phyloP scores from a whole-genome alignment of 78 protist species.

The Diacronema lutheri region DNA sequence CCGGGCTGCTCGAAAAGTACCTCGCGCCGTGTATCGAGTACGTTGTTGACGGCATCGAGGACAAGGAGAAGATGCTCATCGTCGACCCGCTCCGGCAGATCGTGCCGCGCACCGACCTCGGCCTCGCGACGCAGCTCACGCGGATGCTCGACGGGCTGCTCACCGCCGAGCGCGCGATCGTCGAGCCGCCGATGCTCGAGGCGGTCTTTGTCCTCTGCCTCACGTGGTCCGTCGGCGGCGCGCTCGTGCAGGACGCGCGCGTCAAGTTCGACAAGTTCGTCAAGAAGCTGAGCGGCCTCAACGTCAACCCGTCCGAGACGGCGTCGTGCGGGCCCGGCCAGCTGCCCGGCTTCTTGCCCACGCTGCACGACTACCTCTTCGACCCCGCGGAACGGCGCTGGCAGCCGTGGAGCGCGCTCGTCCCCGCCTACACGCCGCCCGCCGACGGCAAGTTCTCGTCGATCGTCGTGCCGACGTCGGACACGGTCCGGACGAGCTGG shows the following conservation, averaged over 20 bases:
- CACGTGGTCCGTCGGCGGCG: conserved; percentile 77
- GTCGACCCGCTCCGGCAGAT: conserved; percentile 6
- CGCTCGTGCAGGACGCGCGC: conserved; percentile 37
- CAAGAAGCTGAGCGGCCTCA: conserved; percentile 37
- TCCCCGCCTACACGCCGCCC: conserved; percentile 56
- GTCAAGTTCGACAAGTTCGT: conserved; percentile 56
- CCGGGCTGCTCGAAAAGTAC: conserved; percentile 58
- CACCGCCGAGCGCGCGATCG: not conserved
- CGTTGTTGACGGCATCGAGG: conserved; percentile 67
- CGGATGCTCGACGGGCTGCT: conserved; percentile 44
- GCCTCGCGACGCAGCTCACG: conserved; percentile 57
- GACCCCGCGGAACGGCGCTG: conserved; percentile 44
- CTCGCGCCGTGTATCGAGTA: conserved; percentile 18
- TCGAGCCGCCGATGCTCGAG: conserved; percentile 53
- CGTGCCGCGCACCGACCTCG: conserved; percentile 49
- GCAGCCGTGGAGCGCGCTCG: conserved; percentile 66
- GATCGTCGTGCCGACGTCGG: conserved; percentile 81
- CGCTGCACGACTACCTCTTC: conserved; percentile 69
- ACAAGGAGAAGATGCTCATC: not conserved
- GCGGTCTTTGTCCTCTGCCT: conserved; percentile 49
- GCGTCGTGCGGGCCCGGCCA: conserved; percentile 9
- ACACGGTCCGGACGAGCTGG: conserved; percentile 73
- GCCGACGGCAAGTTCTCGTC: conserved; percentile 46
- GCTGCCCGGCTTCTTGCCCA: conserved; percentile 52
- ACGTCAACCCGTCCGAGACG: not conserved